Evolutionary conservation across 805 yeast species (phyloP).

Genomic region (Wickerhamiella sorbophila): DNA sequence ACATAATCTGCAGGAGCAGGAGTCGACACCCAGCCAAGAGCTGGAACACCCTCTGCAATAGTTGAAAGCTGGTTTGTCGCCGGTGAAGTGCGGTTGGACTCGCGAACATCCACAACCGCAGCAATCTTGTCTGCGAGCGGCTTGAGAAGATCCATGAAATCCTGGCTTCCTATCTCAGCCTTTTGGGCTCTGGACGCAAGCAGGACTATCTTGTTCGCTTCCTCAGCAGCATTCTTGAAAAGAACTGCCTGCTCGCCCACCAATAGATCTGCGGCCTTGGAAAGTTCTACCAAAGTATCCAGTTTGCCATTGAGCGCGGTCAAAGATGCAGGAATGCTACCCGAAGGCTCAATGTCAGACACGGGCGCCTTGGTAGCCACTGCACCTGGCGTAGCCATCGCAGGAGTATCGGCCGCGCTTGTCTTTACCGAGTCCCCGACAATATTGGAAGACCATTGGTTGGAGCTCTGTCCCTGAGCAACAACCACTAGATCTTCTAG

Average conservation of each 20-base stretch:
- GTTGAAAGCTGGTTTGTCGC: constrained; percentile 62
- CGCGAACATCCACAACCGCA: constrained; percentile 51
- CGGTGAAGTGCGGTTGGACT: constrained; percentile 54
- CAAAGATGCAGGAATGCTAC: constrained; percentile 1
- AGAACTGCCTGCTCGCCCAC: constrained; percentile 26
- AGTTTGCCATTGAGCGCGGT: constrained; percentile 6
- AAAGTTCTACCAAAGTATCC: constrained; percentile 4
- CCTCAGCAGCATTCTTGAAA: constrained; percentile 12
- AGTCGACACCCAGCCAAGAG: constrained; percentile 78
- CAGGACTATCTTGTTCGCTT: constrained; percentile 22
- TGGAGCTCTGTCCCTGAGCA: neutral
- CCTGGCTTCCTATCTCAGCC: constrained; percentile 45
- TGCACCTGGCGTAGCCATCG: neutral
- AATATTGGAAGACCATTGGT: neutral
- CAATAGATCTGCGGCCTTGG: constrained; percentile 10
- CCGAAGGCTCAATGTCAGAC: neutral
- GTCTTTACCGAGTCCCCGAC: neutral
- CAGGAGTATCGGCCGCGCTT: neutral
- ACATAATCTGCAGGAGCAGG: constrained; percentile 56
- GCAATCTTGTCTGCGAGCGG: constrained; percentile 56
- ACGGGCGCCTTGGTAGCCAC: neutral
- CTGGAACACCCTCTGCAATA: constrained; percentile 78
- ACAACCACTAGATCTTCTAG: constrained; percentile 56
- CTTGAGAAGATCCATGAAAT: constrained; percentile 39
- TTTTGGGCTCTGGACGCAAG: constrained; percentile 45